Evolutionary conservation across 192 early-diverging fungal species (phyloP), one percentile per base, ranked within the genome.

Genomic region (Ambispora gerdemannii): DNA sequence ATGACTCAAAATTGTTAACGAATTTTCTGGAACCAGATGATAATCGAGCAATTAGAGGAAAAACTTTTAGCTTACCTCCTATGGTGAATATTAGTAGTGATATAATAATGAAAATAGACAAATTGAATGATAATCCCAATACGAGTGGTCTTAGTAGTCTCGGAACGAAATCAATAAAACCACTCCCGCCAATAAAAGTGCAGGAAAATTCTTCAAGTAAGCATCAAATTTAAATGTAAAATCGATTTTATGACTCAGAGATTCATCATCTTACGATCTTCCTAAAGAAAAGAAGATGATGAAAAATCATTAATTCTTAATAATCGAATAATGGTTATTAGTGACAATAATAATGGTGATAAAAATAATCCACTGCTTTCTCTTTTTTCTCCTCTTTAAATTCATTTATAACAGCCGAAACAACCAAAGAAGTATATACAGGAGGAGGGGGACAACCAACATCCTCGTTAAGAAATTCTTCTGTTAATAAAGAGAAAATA

Each of bases 51-150:
- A n/a, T n/a, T n/a, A n/a, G n/a, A n/a, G n/a, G n/a, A n/a, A n/a
- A n/a, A n/a, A n/a, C 36, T n/a, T 52, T 53, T 27, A 67, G 66
- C n/a, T 53, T 53, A 52, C 66, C 49, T 17, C 1, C 36, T n/a
- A n/a, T n/a, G n/a, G n/a, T n/a, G n/a, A n/a, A n/a, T n/a, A n/a
- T n/a, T n/a, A n/a, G n/a, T n/a, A n/a, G n/a, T n/a, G n/a, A n/a
- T n/a, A n/a, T n/a, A n/a, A n/a, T n/a, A n/a, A n/a, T n/a, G n/a
- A n/a, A n/a, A n/a, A n/a, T n/a, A n/a, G n/a, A n/a, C n/a, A n/a
- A n/a, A n/a, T n/a, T n/a, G n/a, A n/a, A n/a, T n/a, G n/a, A n/a
- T n/a, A n/a, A n/a, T n/a, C n/a, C n/a, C n/a, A n/a, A n/a, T n/a
- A n/a, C n/a, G n/a, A n/a, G n/a, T n/a, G n/a, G n/a, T n/a, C n/a